A percentile compares a stretch with the other conserved stretches of the same genome.
These are phyloP conservation scores for Coniochaeta sp. DNA, from an alignment of 2,329 filamentous ascomycete species.

Conservation along the genomic window DNA sequence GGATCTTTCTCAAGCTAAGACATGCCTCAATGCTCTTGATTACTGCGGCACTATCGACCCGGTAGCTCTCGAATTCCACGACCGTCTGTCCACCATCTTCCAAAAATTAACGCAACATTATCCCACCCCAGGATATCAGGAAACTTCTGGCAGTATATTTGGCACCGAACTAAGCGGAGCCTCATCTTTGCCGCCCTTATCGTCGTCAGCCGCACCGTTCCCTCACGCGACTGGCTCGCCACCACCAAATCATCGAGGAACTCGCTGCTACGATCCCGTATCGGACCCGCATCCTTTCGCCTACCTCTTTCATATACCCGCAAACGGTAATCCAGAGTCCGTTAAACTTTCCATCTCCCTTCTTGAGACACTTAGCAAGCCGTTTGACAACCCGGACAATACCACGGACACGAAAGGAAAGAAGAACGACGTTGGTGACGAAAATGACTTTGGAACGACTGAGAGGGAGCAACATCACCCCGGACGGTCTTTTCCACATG, in stretches of 20 bases:
- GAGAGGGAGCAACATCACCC: not conserved
- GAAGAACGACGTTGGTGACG: not conserved
- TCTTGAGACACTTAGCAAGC: not conserved
- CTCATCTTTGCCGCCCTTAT: not conserved
- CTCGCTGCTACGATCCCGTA: not conserved
- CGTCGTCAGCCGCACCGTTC: not conserved
- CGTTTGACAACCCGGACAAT: not conserved
- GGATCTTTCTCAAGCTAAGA: conserved; percentile 17
- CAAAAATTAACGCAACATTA: not conserved
- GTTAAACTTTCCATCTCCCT: not conserved
- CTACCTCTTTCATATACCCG: not conserved
- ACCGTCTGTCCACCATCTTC: not conserved
- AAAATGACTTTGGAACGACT: not conserved
- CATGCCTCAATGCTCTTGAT: conserved; percentile 13
- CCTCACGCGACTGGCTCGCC: not conserved
- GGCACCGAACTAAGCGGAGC: not conserved
- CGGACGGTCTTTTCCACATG: not conserved
- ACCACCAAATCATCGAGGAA: not conserved
- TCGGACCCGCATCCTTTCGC: not conserved
- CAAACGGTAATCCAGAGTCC: not conserved
- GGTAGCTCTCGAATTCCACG: not conserved
- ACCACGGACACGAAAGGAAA: not conserved
- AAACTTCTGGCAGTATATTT: not conserved
- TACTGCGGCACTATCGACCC: not conserved
- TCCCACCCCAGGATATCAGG: not conserved